Evolutionary conservation across 1,139 yeast genomes (phyloP), one percentile per base, ranked within the genome.

Genomic region (Suhomyces bokatorum): DNA sequence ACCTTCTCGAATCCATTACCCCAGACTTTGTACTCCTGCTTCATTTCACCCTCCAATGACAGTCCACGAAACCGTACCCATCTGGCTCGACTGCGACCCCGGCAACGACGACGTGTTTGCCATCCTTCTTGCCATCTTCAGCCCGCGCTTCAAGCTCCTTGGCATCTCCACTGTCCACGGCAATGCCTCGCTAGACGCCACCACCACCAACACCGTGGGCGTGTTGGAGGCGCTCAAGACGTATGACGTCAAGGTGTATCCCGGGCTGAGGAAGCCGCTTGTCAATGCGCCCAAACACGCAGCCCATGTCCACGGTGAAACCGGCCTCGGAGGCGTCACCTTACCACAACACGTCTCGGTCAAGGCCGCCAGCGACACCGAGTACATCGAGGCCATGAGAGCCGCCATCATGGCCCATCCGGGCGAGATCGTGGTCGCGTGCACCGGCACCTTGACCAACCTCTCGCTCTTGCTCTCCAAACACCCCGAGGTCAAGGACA

Each of bases 61-160:
- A 2, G 40, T 52, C 16, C 45, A 40, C 32, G 51, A 54, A 20
- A 48, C 42, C 28, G 69, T 84, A 16, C 91, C 91, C 0, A 57
- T 87, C 6, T 87, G 97, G 96, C 63, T 89, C n/a, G 97, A 89
- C 65, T 89, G 96, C 60, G 97, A 89, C 60, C 95, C 96, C 0
- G 96, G 96, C 2, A 93, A 87, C 56, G 97, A 89, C 60, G 97
- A 89, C 58, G 87, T 89, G 2, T 78, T 87, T 42, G 96, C 95
- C 9, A 71, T 89, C 7, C 67, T 87, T 15, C 56, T 89, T 32
- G 80, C 87, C 0, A 67, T 80, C 5, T 81, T 76, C 58, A 76
- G 80, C 50, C 87, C 87, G 0, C 66, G 73, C 33, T 79, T 83
- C 59, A 60, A 80, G 10, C 66, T 89, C 9, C 60, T 85, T 4